Evolutionary conservation across 371 early-diverging fungal genomes (phyloP).

Genomic region (Quaeritorhiza haematococci): DNA sequence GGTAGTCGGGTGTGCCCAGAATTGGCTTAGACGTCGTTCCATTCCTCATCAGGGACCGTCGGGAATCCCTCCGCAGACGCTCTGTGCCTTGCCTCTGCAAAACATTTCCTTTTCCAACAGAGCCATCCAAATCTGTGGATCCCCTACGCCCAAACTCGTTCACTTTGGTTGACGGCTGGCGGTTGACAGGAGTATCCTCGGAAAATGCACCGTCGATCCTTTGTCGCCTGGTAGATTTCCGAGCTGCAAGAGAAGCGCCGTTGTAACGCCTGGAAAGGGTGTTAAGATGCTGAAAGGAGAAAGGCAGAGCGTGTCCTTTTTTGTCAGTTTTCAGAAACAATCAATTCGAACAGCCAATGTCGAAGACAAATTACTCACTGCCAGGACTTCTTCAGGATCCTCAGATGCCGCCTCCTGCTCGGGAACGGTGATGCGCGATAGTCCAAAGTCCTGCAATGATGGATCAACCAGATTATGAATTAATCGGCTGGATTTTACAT

Average conservation of each 20-base stretch:
- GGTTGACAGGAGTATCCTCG: not conserved
- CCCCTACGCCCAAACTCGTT: too few species aligned
- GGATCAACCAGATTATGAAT: too few species aligned
- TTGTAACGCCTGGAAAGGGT: not conserved
- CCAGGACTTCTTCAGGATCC: conserved; percentile 13
- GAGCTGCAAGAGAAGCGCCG: too few species aligned
- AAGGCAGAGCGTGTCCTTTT: too few species aligned
- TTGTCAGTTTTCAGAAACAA: too few species aligned
- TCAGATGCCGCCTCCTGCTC: conserved; percentile 18
- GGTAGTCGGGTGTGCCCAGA: conserved; percentile 94
- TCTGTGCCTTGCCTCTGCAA: too few species aligned
- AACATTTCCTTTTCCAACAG: too few species aligned
- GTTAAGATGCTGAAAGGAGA: not conserved
- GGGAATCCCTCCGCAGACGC: not conserved
- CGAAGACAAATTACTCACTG: conserved; percentile 5
- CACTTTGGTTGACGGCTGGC: not conserved
- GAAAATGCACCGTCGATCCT: too few species aligned
- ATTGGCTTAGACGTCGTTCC: conserved; percentile 34
- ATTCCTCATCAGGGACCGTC: not conserved
- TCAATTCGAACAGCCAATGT: conserved; percentile 6
- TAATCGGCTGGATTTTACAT: too few species aligned
- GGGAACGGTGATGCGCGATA: conserved; percentile 64
- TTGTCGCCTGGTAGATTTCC: too few species aligned
- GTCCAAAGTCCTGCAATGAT: conserved; percentile 34
- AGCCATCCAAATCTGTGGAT: too few species aligned